A percentile compares a stretch with the other conserved stretches of the same genome.
These are phyloP conservation scores for Aspergillus costaricaensis DNA, from an alignment of 2,329 filamentous ascomycete genomes.

Conservation along the genomic window DNA sequence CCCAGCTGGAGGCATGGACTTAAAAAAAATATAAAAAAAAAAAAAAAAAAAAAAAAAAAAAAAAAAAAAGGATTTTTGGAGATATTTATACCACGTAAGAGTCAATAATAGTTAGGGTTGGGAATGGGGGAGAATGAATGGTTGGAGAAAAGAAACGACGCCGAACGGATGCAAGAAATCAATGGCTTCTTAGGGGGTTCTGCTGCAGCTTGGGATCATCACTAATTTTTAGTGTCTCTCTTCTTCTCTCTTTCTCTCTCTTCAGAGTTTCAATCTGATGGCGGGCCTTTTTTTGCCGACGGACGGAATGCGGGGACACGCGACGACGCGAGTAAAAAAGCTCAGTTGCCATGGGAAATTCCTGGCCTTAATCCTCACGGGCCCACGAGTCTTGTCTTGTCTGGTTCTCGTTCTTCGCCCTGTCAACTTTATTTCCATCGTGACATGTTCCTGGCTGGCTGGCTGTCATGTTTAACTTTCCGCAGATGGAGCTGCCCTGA, in stretches of 20 bases:
- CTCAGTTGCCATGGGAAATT: constrained; percentile 6
- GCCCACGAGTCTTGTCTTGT: neutral
- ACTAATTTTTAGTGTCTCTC: neutral
- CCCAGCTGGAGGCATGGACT: too few species aligned
- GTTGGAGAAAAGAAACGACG: neutral
- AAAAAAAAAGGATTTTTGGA: neutral
- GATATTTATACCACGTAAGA: too few species aligned
- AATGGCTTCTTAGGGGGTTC: neutral
- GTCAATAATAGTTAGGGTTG: neutral
- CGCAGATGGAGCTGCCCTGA: too few species aligned
- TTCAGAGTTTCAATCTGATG: constrained; percentile 11
- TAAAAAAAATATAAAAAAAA: too few species aligned
- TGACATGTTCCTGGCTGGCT: neutral
- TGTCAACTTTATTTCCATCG: constrained; percentile 1
- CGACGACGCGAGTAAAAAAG: constrained; percentile 12
- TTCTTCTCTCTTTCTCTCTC: too few species aligned
- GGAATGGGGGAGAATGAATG: neutral
- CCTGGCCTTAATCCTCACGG: neutral
- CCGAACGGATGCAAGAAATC: neutral
- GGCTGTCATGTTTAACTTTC: neutral
- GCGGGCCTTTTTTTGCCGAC: constrained; percentile 19
- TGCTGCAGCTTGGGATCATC: neutral
- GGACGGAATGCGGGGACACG: constrained; percentile 29
- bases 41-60: too few species aligned
- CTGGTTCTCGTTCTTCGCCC: neutral